Base-by-base conservation (phyloP, 352 stramenopile genomes). In the Globisporangium rhizosaccharum region DNA sequence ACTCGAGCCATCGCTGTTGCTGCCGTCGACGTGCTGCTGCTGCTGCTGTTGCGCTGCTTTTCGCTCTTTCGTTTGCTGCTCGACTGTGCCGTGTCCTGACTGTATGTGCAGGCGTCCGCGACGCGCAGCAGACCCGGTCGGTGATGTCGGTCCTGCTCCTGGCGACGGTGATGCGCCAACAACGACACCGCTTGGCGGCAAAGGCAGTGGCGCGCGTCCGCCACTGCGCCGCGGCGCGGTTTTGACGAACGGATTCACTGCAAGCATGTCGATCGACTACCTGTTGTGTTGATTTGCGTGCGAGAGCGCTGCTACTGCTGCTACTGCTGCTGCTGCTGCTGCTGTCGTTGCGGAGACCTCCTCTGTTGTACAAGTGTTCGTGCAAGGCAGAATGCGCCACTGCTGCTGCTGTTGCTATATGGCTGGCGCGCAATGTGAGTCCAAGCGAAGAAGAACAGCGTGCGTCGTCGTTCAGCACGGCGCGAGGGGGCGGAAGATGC, bases 171-270 rank as follows among this genome's bases (percentile, higher is more conserved):
- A n/a, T n/a, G n/a, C n/a, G n/a, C n/a, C 41, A 3, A 2, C 4
- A 46, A 46, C 12, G 41, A 46, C 18, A 18, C 41, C 41, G 18
- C 18, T 23, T 36, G n/a, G 20, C 51, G 12, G 30, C 51, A 8
- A 30, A 56, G 37, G 36, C 36, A 20, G 9, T 49, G 36, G 10
- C 51, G 23, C 23, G 7, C 2, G 37, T 23, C 5, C 23, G 33
- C 6, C n/a, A 15, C 44, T 30, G 25, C 25, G 25, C 44, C 20
- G 20, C 37, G 18, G 28, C 41, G 56, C 23, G 6, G 39, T 15
- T 36, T 51, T 57, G n/a, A 50, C 36, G 26, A 41, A 44, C 26
- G 42, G 26, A 17, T 59, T 37, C 25, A 59, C 39, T 30, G 53
- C 42, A 7, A 59, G 53, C 53, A 59, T 61, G 2, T 2, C 1